phyloP scores from a whole-genome alignment of 192 early-diverging fungal genomes.

The Pecoramyces ruminantium region DNA sequence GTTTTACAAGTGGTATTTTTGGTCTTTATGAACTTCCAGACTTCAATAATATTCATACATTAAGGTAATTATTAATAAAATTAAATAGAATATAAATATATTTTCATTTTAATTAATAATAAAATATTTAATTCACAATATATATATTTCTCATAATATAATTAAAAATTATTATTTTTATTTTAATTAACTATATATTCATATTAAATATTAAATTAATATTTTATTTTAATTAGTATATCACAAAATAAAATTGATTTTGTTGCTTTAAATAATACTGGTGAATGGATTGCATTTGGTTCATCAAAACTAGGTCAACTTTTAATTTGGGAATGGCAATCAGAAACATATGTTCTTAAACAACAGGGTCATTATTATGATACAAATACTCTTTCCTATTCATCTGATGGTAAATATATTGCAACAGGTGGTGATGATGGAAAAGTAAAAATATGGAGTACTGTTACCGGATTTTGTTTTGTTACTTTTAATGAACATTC shows the following conservation, averaged over 20 bases:
- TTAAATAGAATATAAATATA: too few species aligned
- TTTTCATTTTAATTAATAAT: too few species aligned
- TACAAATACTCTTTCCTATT: conserved; percentile 77
- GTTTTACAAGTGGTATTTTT: conserved; percentile 86
- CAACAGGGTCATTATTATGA: conserved; percentile 97
- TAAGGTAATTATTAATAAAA: conserved; percentile 47
- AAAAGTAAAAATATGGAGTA: conserved; percentile 98
- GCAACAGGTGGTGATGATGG: conserved; percentile 93
- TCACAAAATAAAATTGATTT: conserved; percentile 84
- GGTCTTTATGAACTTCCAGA: conserved; percentile 95
- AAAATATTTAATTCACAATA: neutral
- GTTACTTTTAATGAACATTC: conserved; percentile 92
- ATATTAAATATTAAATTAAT: neutral
- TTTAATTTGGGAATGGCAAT: conserved; percentile 99
- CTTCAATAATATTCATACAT: conserved; percentile 82
- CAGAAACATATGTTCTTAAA: conserved; percentile 95
- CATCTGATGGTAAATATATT: conserved; percentile 80
- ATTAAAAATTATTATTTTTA: too few species aligned
- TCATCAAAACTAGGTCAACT: conserved; percentile 82
- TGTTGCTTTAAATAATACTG: conserved; percentile 69
- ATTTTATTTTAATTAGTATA: conserved; percentile 35
- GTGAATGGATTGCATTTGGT: conserved; percentile 97
- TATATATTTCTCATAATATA: too few species aligned
- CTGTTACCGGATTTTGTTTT: conserved; percentile 87
- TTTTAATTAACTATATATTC: too few species aligned